Evolutionary conservation across 768 basidiomycete genomes (phyloP).

Genomic region (Amanita brunnescens): DNA sequence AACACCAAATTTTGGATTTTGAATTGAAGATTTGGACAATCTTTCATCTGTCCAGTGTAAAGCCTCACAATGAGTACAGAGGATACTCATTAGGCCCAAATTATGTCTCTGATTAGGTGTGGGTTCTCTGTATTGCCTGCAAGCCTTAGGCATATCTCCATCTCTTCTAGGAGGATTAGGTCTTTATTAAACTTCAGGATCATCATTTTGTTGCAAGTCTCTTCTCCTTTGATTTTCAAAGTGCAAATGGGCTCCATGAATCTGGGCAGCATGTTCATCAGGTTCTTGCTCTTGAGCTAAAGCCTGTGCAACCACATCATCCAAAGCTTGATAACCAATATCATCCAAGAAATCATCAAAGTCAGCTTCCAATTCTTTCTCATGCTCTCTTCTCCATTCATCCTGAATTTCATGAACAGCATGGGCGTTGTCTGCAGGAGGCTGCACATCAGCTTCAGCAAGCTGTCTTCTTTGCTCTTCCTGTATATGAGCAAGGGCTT

Average conservation of each 20-base stretch:
- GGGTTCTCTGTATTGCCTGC: neutral
- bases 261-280: neutral
- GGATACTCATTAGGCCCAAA: constrained; percentile 5
- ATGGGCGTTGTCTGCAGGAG: neutral
- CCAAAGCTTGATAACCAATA: neutral
- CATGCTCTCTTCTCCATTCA: neutral
- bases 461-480: neutral
- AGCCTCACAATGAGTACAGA: constrained; percentile 13
- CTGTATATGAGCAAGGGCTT: no score
- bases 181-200: no score
- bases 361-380: neutral
- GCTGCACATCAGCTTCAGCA: neutral
- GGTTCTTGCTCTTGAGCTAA: neutral
- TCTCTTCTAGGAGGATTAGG: neutral
- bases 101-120: neutral
- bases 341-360: neutral
- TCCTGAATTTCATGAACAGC: neutral
- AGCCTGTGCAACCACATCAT: neutral
- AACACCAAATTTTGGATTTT: neutral
- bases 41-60: neutral
- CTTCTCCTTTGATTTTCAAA: neutral
- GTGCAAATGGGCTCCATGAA: neutral
- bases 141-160: neutral
- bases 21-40: neutral
- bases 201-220: neutral